These are phyloP conservation scores for Diaporthe longicolla DNA, from an alignment of 2,329 filamentous ascomycete species.

Conservation along the genomic window DNA sequence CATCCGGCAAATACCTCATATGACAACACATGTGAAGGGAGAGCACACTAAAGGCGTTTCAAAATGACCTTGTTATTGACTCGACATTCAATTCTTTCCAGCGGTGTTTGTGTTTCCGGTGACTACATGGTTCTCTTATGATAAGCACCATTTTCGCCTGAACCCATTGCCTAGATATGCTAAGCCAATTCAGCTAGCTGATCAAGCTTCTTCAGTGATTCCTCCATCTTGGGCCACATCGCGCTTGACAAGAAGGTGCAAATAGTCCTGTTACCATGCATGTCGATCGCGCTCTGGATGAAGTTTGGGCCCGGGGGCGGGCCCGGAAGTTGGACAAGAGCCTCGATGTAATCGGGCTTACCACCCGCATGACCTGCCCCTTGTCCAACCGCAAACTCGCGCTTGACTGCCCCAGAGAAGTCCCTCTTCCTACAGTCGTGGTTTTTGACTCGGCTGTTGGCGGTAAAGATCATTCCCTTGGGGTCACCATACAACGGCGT, in stretches of 20 bases:
- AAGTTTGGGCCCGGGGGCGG: not conserved
- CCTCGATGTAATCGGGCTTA: not conserved
- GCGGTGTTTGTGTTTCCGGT: no score
- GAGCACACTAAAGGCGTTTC: no score
- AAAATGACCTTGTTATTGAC: no score
- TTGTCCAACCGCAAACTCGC: not conserved
- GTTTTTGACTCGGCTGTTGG: no score
- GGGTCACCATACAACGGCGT: no score
- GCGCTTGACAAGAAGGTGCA: conserved; percentile 3
- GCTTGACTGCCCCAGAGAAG: not conserved
- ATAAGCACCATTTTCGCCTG: not conserved
- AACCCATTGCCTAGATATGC: not conserved
- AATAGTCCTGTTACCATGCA: not conserved
- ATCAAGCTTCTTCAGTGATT: conserved; percentile 1
- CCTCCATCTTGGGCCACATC: conserved; percentile 3
- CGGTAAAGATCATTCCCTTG: no score
- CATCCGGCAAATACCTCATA: no score
- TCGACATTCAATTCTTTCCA: no score
- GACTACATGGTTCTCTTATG: not conserved
- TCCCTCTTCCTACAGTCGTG: not conserved
- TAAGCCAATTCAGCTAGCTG: not conserved
- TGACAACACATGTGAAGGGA: no score
- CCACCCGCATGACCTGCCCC: no score
- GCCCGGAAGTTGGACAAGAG: conserved; percentile 2
- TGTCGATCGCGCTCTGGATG: not conserved